Evolutionary conservation across 164 flowering plant species (phyloP).

Genomic region (Dillenia suffruticosa): DNA sequence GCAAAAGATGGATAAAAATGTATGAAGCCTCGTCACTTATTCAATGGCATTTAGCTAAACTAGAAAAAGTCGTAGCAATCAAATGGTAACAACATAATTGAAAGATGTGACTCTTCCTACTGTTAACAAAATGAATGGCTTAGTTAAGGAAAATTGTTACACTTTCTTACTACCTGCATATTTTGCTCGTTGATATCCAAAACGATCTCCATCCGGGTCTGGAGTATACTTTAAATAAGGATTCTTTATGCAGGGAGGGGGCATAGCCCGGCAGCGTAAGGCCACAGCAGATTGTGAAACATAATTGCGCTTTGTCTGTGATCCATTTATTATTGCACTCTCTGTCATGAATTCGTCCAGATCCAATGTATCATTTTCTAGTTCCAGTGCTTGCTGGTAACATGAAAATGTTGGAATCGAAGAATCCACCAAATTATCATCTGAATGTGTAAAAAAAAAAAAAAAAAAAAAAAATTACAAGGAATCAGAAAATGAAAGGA

Average conservation of each 20-base stretch:
- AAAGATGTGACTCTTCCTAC: not conserved
- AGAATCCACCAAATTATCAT: slow-evolving; percentile 17
- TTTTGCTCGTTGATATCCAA: slow-evolving; percentile 65
- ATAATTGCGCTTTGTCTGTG: slow-evolving; percentile 38
- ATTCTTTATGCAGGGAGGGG: slow-evolving; percentile 89
- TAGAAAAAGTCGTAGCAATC: not conserved
- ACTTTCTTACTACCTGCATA: slow-evolving; percentile 47
- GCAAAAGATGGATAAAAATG: not conserved
- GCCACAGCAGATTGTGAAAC: slow-evolving; percentile 91
- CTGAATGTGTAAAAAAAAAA: slow-evolving; percentile 19
- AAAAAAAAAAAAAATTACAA: not conserved
- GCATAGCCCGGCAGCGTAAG: slow-evolving; percentile 83
- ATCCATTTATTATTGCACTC: slow-evolving; percentile 19
- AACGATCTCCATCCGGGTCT: slow-evolving; percentile 49
- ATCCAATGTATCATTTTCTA: slow-evolving; percentile 28
- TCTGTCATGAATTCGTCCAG: slow-evolving; percentile 29
- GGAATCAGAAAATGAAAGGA: not conserved
- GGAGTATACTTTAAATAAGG: slow-evolving; percentile 58
- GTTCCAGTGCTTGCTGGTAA: slow-evolving; percentile 29
- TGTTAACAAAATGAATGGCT: not conserved
- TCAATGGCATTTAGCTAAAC: no score
- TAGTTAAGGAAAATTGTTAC: not conserved
- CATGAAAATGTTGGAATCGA: slow-evolving; percentile 25
- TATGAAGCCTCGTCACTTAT: no score
- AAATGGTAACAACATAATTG: not conserved